These are phyloP conservation scores for Ogataea chonburiensis DNA, from an alignment of 805 yeast species.

Conservation along the genomic window DNA sequence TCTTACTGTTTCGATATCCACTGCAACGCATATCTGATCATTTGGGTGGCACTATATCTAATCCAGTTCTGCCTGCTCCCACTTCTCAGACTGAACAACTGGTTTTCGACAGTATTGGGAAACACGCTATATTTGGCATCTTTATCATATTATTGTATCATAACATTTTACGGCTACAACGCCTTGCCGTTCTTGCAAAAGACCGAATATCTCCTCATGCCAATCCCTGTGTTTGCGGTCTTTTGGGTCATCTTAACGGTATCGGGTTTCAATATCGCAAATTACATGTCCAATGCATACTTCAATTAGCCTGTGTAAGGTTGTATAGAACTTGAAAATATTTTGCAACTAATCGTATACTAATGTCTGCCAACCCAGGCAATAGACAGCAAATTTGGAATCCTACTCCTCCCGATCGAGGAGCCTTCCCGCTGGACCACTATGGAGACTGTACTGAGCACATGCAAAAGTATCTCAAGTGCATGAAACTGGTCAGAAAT, in stretches of 20 bases:
- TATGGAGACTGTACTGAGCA: conserved; percentile 72
- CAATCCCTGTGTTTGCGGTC: conserved; percentile 59
- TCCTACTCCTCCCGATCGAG: conserved; percentile 95
- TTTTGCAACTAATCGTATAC: conserved; percentile 1
- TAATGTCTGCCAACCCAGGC: conserved; percentile 46
- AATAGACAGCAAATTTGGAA: conserved; percentile 49
- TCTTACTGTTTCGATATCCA: conserved; percentile 93
- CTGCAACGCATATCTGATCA: conserved; percentile 81
- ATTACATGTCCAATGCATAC: conserved; percentile 50
- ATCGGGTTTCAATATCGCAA: conserved; percentile 72
- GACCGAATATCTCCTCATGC: conserved; percentile 60
- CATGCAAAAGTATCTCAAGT: conserved; percentile 73
- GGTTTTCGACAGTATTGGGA: conserved; percentile 71
- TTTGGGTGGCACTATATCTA: conserved; percentile 75
- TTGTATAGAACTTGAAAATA: conserved; percentile 10
- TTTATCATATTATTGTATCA: conserved; percentile 68
- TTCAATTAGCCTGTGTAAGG: conserved; percentile 25
- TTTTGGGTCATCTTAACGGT: conserved; percentile 57
- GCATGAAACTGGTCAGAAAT: conserved; percentile 75
- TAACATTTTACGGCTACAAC: conserved; percentile 88
- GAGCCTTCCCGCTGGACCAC: conserved; percentile 94
- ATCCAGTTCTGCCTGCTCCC: conserved; percentile 77
- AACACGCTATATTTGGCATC: conserved; percentile 76
- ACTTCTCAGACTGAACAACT: conserved; percentile 58
- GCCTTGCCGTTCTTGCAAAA: conserved; percentile 64